Evolutionary conservation across 441 rosid species (phyloP), one percentile per base, ranked within the genome.

Genomic region (Adansonia gregorii): DNA sequence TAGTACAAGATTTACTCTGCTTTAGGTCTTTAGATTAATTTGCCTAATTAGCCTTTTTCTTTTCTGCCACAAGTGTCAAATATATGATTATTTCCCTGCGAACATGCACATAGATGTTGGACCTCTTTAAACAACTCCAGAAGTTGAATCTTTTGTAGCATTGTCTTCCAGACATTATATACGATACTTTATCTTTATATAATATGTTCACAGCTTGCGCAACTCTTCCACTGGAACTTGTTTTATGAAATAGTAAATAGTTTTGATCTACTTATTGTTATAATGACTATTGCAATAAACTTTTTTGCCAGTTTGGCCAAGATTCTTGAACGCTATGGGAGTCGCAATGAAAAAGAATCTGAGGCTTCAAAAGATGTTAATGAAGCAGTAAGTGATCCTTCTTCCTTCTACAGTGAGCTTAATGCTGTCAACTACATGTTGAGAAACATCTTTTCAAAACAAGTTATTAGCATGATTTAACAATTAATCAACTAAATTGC

Each of bases 241-340:
- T 22, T 68, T 48, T 8, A 20, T 20, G 35, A 17, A 17, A 17
- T 43, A 20, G 58, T 24, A 48, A 68, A 2, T 49, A 49, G 58
- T 31, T 69, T 48, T 70, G 73, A 24, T 51, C 20, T 51, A 27
- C 60, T 49, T 14, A 2, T 69, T 24, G 39, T 22, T 70, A 24
- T 70, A 1, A 14, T 49, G 43, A 69, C 43, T 49, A n/a, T 24
- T 69, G 73, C 43, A 24, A 69, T 69, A 2, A 48, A 27, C 59
- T 48, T 3, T 12, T 69, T 24, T 67, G 2, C 61, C 83, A 87
- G 90, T 66, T 63, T 76, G 80, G 67, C 78, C 31, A 61, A 55
- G 68, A 81, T 82, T 27, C 71, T 85, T 43, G 65, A 81, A 54
- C 79, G 83, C 12, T 85, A 84, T 3, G 27, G 6, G 58, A 74